These are phyloP conservation scores for Scleromitrula shiraiana DNA, from an alignment of 2,329 filamentous ascomycete species.

Conservation along the genomic window DNA sequence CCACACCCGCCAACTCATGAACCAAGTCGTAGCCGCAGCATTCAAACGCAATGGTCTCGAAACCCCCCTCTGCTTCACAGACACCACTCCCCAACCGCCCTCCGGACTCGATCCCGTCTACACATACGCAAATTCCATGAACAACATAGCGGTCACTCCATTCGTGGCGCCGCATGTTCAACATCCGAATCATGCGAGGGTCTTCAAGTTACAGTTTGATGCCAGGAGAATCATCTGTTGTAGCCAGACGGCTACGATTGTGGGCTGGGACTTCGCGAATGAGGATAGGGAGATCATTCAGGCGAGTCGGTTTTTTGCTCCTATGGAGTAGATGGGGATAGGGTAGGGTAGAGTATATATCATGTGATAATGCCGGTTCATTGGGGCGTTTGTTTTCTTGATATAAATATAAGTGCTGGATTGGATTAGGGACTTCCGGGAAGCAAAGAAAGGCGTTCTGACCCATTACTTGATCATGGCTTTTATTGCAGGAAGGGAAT, in stretches of 20 bases:
- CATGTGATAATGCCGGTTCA: too few species aligned
- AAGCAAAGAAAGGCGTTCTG: too few species aligned
- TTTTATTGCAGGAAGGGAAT: too few species aligned
- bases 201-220: slow-evolving; percentile 97
- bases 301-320: slow-evolving; percentile 68
- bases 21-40: slow-evolving; percentile 4
- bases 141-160: slow-evolving; percentile 8
- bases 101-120: slow-evolving; percentile 9
- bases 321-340: slow-evolving; percentile 43
- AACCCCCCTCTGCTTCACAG: neutral
- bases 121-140: slow-evolving; percentile 14
- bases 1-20: slow-evolving; percentile 14
- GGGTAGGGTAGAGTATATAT: too few species aligned
- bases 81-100: neutral
- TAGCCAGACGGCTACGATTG: slow-evolving; percentile 82
- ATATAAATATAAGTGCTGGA: too few species aligned
- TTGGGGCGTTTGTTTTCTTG: too few species aligned
- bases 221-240: slow-evolving; percentile 89
- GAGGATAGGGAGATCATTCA: slow-evolving; percentile 73
- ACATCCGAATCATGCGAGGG: slow-evolving; percentile 36
- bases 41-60: neutral
- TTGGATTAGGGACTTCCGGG: too few species aligned
- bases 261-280: slow-evolving; percentile 97
- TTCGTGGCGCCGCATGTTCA: neutral
- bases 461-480: too few species aligned